Evolutionary conservation across 1,284 basidiomycete genomes (phyloP), one percentile per base, ranked within the genome.

Genomic region (Tranzscheliella williamsii): DNA sequence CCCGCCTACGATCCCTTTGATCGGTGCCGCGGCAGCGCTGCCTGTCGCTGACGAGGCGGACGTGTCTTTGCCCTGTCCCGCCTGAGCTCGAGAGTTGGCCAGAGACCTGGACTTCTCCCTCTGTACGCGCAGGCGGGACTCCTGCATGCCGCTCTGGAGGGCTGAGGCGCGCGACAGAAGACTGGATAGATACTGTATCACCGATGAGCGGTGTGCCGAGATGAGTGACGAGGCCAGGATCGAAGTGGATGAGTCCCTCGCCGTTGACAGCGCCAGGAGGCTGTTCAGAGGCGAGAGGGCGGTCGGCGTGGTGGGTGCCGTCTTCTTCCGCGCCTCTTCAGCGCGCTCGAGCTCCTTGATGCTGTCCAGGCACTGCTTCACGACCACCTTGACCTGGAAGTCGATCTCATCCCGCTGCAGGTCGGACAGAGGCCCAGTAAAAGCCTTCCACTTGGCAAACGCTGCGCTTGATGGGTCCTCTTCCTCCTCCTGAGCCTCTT

Each of bases 401-500:
- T 94, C 91, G 53, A 94, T 88, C 78, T 92, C 88, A 79, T 93
- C 90, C 42, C 91, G 82, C 76, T 94, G 90, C 55, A 88, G 85
- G 68, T 93, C 90, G 20, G 84, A 85, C 13, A 94, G 82, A 72
- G 86, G 81, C 51, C 84, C 85, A 2, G 47, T 82, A 46, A 84
- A 84, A 12, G 84, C 38, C 32, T 60, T 69, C 69, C 69, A 72
- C 37, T 64, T 67, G 22, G 65, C 50, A 36, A 73, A 72, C 0
- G 58, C 52, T 1, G 51, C 47, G 15, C 49, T 39, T 9, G 42
- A 38, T 15, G 16, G 33, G 21, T 52, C 42, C 3, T 49, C 52
- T 4, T 49, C 32, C 6, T 48, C 54, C 27, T 64, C 40, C 18
- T 44, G 39, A 3, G 24, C 42, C 15, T 42, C 46, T 6, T 46